Evolutionary conservation across 225 moss, liverwort and hornwort genomes (phyloP).

Genomic region (Pseudoscleropodium purum): DNA sequence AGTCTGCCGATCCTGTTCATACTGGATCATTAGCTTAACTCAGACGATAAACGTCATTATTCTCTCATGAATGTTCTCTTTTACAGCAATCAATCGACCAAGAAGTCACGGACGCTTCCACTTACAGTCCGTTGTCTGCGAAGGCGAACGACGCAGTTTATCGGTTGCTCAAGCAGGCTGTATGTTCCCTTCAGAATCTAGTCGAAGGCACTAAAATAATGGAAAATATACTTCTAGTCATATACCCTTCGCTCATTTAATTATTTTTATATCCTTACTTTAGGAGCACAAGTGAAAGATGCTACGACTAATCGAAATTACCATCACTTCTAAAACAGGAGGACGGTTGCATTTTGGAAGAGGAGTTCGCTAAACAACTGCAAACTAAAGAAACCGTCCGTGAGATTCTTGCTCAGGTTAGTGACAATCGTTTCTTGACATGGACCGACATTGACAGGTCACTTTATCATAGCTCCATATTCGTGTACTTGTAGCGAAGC

Average conservation of each 20-base stretch:
- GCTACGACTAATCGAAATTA: neutral
- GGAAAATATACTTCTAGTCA: neutral
- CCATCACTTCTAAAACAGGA: slow-evolving; percentile 11
- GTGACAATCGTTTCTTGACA: neutral
- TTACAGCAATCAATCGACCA: slow-evolving; percentile 15
- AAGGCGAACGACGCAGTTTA: slow-evolving; percentile 34
- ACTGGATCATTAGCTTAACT: neutral
- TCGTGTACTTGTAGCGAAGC: neutral
- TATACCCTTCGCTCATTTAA: neutral
- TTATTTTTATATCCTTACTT: neutral
- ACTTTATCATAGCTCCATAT: neutral
- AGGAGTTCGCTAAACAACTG: slow-evolving; percentile 37
- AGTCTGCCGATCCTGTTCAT: neutral
- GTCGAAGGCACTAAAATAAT: neutral
- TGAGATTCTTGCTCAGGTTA: slow-evolving; percentile 45
- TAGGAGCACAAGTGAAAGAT: neutral
- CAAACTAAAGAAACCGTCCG: slow-evolving; percentile 49
- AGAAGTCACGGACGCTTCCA: slow-evolving; percentile 14
- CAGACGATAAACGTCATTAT: neutral
- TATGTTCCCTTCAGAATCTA: neutral
- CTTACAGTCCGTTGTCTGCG: slow-evolving; percentile 9
- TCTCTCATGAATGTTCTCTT: neutral
- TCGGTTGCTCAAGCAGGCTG: slow-evolving; percentile 34
- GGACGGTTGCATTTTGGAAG: slow-evolving; percentile 35
- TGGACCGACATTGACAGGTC: neutral